Percentiles rank a stretch among this genome's conserved stretches.
Evolutionary conservation across 306 rosid genomes (phyloP).

Genomic region (Quercus rubra): DNA sequence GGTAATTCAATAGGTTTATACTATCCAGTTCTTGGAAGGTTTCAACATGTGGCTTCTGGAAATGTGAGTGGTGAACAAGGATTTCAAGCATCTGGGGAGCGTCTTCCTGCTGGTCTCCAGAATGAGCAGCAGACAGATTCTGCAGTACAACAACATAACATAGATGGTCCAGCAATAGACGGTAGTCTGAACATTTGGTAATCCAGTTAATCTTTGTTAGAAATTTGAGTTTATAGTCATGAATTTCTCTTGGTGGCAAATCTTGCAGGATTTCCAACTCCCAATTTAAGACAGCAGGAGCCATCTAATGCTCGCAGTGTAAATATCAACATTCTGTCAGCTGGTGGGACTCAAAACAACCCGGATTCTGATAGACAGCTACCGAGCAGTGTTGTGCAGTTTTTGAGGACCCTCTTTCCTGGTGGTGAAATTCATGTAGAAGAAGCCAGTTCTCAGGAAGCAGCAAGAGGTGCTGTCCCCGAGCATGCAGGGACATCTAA

Average conservation of each 20-base stretch:
- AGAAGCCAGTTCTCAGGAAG: conserved; percentile 59
- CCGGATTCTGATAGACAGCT: conserved; percentile 72
- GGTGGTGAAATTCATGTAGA: conserved; percentile 87
- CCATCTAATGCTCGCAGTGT: conserved; percentile 50
- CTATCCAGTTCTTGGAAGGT: conserved; percentile 86
- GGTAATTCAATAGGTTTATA: conserved; percentile 74
- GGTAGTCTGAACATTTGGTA: conserved; percentile 44
- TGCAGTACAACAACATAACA: conserved; percentile 43
- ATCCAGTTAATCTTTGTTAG: conserved; percentile 16
- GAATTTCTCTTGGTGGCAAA: conserved; percentile 17
- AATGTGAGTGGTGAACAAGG: conserved; percentile 49
- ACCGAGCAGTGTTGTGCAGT: conserved; percentile 57
- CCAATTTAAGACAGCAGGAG: conserved; percentile 44
- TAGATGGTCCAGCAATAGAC: conserved; percentile 57
- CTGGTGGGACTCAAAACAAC: conserved; percentile 64
- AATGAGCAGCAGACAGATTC: conserved; percentile 36
- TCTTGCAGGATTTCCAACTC: conserved; percentile 49
- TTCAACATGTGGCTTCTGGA: conserved; percentile 64
- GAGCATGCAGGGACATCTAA: conserved; percentile 53
- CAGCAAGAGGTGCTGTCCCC: conserved; percentile 32
- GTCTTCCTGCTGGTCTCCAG: conserved; percentile 24
- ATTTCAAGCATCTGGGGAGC: conserved; percentile 59
- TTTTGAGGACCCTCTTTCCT: conserved; percentile 69
- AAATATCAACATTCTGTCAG: conserved; percentile 61
- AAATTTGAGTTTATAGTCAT: conserved; percentile 9